phyloP scores from a whole-genome alignment of 2,329 filamentous ascomycete genomes.

The Parascedosporium putredinis region DNA sequence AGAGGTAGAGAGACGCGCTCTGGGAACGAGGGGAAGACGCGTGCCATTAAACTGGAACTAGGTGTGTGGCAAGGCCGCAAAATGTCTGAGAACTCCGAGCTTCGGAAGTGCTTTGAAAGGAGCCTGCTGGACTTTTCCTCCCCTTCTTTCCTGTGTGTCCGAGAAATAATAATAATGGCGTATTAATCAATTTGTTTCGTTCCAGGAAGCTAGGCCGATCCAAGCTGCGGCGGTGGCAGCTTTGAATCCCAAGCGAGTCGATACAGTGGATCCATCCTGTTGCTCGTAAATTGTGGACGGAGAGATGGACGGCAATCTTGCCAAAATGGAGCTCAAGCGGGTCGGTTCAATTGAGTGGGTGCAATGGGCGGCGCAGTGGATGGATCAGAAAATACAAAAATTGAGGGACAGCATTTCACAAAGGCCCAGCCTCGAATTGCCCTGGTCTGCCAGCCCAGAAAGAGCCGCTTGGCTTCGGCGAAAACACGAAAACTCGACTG shows the following conservation, averaged over 20 bases:
- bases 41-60: too few species aligned
- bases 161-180: too few species aligned
- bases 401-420: too few species aligned
- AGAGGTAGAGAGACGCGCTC: background rate
- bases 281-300: background rate
- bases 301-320: background rate
- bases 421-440: too few species aligned
- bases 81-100: background rate
- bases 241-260: background rate
- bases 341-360: background rate
- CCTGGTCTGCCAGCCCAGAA: background rate
- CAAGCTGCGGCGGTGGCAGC: background rate
- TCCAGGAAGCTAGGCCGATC: background rate
- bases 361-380: too few species aligned
- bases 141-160: too few species aligned
- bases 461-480: slow-evolving; percentile 4
- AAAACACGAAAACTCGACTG: slow-evolving; percentile 10
- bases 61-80: too few species aligned
- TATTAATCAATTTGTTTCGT: too few species aligned
- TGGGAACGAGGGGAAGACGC: background rate
- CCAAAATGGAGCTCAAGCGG: too few species aligned
- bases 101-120: background rate
- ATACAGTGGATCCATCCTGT: background rate
- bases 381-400: too few species aligned
- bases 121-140: background rate